Evolutionary conservation across 495 filamentous ascomycete species (phyloP), one percentile per base, ranked within the genome.

Genomic region (Daldinia childiae): DNA sequence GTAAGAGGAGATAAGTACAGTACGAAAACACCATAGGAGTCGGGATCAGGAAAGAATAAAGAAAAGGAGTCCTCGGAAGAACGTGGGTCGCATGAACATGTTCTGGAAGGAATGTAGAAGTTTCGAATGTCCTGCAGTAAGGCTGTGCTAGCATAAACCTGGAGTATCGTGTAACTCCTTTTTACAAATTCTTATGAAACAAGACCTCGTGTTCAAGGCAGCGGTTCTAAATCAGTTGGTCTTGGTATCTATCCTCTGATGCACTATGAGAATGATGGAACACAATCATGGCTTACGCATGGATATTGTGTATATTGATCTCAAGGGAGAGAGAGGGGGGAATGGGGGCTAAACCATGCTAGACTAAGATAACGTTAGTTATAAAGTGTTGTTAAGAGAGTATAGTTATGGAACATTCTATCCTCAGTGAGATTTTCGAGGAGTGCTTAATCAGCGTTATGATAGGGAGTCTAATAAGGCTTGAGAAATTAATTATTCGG

Each of bases 41-140:
- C 30, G 48, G 45, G 27, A 32, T 32, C 24, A 14, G 15, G 27
- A 12, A 27, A 15, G 29, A 56, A 52, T 15, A 56, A 56, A 32
- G 54, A 50, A 62, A 26, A 41, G 58, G 38, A 57, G 39, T 50
- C 12, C 27, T 50, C 43, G 38, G 45, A 51, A 21, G 7, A 38
- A 12, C n/a, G 51, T 36, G 68, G 39, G 56, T 30, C 9, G 43
- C 43, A 59, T 64, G 52, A 39, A 32, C 15, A 58, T 21, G 27
- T 67, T 72, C 69, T 67, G 29, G 69, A 72, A 72, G 64, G 45
- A 54, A 62, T 56, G 39, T 64, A 15, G 38, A 61, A 50, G 50
- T 54, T 57, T 34, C 56, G 27, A 58, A 34, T n/a, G 30, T 41
- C 17, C 58, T 66, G 58, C 54, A 14, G 29, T 19, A 58, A 45